Evolutionary conservation across 768 basidiomycete species (phyloP).

Genomic region (Aureoboletus auriporus): DNA sequence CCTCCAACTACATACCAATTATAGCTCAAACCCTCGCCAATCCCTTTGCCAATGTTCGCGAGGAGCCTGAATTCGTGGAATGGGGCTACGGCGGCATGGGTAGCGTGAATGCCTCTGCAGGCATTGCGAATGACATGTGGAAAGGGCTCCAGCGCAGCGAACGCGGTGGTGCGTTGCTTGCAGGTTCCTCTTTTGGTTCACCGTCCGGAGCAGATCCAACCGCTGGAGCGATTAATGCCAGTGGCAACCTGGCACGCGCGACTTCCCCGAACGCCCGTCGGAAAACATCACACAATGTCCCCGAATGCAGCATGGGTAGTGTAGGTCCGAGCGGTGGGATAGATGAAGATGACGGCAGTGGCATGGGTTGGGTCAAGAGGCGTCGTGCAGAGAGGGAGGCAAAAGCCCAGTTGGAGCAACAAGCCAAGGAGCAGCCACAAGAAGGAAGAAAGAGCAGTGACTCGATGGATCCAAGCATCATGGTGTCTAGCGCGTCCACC

Average conservation of each 20-base stretch:
- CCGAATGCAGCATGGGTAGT: conserved; percentile 28
- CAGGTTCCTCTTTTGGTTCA: conserved; percentile 8
- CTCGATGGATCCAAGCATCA: conserved; percentile 20
- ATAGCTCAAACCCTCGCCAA: conserved; percentile 39
- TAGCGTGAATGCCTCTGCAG: conserved; percentile 33
- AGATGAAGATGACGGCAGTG: conserved; percentile 79
- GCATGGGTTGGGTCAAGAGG: conserved; percentile 77
- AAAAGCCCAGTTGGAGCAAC: conserved; percentile 22
- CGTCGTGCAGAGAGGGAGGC: conserved; percentile 59
- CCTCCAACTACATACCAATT: not conserved
- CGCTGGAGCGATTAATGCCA: conserved; percentile 30
- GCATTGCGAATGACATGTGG: conserved; percentile 27
- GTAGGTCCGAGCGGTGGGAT: conserved; percentile 13
- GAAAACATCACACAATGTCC: conserved; percentile 12
- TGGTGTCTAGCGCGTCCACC: conserved; percentile 19
- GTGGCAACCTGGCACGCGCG: conserved; percentile 9
- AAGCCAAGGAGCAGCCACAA: conserved; percentile 10
- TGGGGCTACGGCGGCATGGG: conserved; percentile 93
- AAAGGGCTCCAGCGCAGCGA: conserved; percentile 24
- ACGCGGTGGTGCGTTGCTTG: conserved; percentile 23
- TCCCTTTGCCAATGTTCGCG: conserved; percentile 59
- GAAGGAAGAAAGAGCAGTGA: conserved; percentile 24
- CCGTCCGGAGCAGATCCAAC: conserved; percentile 1
- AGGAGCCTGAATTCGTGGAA: conserved; percentile 81
- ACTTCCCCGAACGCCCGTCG: conserved; percentile 11